Base-by-base conservation (phyloP, 176 grass and related monocot genomes). In the bread wheat (Triticum aestivum) region DNA sequence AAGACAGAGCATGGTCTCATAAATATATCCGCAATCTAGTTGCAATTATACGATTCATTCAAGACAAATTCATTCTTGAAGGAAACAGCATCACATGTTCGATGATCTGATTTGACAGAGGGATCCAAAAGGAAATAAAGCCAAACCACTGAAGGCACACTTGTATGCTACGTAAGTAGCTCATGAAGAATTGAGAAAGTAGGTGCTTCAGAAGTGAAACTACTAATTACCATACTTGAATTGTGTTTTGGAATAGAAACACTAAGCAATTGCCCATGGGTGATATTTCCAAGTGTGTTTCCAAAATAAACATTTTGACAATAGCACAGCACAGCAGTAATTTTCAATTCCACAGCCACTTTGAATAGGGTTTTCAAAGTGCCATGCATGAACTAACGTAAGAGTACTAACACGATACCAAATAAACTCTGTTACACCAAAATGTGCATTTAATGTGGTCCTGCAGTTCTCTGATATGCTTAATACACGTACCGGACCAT, bases 171-270 rank as follows among this genome's bases (percentile, higher is more conserved):
- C 18, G 15, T 18, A 58, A 58, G 54, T 82, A 52, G 42, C 47
- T 81, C 45, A 18, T 21, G 10, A 68, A 82, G 21, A 82, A 20
- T 82, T 69, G 80, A n/a, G 11, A 54, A 39, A n/a, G 30, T 12
- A 44, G 23, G 6, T 14, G 79, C 29, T 17, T 78, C 18, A 17
- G 18, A 76, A 58, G 26, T 59, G 51, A 77, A 61, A 61, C 21
- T 83, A 38, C 78, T 54, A 30, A 81, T 47, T 47, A 69, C 27
- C 76, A 21, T 72, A 75, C 61, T 81, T 52, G 8, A 8, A 41
- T 24, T 38, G 8, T 37, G 61, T 62, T 79, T 79, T 62, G 76
- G 76, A 79, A 35, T 78, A 54, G 5, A 2, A 58, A 37, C 11
- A 35, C 32, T 37, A 21, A 39, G 20, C 9, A 6, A 47, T 74